Evolutionary conservation across 176 grass and related monocot genomes (phyloP).

Genomic region (Lolium multiflorum): DNA sequence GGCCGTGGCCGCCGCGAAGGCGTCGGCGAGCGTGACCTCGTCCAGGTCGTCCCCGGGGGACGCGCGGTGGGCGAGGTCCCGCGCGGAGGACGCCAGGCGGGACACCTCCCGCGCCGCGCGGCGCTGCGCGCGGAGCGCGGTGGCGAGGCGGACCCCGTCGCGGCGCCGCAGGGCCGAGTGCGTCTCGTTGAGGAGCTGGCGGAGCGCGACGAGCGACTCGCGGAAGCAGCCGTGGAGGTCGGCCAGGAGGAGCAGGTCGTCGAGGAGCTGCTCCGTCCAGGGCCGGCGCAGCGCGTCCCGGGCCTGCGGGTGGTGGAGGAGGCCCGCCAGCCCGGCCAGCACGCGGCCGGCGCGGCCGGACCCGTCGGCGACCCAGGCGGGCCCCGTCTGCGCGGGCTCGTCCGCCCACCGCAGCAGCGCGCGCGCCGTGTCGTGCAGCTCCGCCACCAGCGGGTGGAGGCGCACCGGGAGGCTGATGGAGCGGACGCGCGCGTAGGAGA

Average conservation of each 20-base stretch:
- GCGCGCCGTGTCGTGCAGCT: conserved; percentile 54
- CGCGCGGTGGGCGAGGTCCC: conserved; percentile 51
- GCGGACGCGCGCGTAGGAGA: conserved; percentile 51
- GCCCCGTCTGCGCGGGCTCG: conserved; percentile 24
- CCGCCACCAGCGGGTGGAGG: conserved; percentile 64
- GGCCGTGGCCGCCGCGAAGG: conserved; percentile 44
- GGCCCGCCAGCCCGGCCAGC: conserved; percentile 39
- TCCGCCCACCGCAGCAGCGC: conserved; percentile 50
- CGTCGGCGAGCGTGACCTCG: conserved; percentile 54
- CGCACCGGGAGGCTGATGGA: conserved; percentile 68
- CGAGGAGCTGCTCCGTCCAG: conserved; percentile 62
- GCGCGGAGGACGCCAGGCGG: conserved; percentile 40
- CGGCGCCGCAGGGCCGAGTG: conserved; percentile 50
- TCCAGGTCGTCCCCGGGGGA: conserved; percentile 37
- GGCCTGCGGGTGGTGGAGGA: conserved; percentile 65
- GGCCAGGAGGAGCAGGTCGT: conserved; percentile 65
- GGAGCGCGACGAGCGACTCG: conserved; percentile 48
- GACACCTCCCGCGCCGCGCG: conserved; percentile 51
- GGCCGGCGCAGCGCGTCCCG: conserved; percentile 56
- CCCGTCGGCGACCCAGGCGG: conserved; percentile 56
- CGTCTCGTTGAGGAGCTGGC: conserved; percentile 57
- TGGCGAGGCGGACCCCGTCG: conserved; percentile 47
- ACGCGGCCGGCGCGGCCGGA: not conserved
- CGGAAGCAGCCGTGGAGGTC: conserved; percentile 61
- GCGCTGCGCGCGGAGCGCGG: conserved; percentile 57